These are phyloP conservation scores for Aspergillus haitiensis DNA, from an alignment of 495 filamentous ascomycete species.

Conservation along the genomic window DNA sequence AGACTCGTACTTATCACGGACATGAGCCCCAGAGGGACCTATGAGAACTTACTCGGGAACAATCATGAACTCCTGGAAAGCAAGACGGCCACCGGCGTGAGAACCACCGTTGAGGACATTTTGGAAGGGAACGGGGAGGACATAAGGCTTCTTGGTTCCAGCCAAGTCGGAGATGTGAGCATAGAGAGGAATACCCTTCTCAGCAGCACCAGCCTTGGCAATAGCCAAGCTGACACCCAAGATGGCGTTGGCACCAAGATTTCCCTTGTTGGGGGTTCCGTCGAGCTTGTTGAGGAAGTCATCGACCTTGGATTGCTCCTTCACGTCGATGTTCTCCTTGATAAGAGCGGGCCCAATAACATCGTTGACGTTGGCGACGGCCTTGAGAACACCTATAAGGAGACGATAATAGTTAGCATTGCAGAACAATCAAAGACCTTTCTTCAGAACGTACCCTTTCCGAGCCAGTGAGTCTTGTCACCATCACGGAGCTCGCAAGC, in stretches of 20 bases:
- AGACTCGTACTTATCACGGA: constrained; percentile 12
- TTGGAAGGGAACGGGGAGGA: constrained; percentile 98
- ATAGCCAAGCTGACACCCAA: constrained; percentile 93
- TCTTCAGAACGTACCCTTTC: constrained; percentile 67
- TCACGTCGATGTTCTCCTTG: constrained; percentile 90
- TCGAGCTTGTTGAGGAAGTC: constrained; percentile 95
- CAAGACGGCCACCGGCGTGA: constrained; percentile 96
- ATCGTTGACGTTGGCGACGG: constrained; percentile 94
- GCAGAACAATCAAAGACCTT: neutral
- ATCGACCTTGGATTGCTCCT: constrained; percentile 93
- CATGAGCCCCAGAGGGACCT: neutral
- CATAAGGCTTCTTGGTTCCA: constrained; percentile 99
- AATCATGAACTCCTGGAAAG: constrained; percentile 99
- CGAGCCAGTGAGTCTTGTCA: constrained; percentile 94
- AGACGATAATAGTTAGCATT: constrained; percentile 21
- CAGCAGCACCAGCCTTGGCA: constrained; percentile 96
- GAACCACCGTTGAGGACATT: constrained; percentile 99
- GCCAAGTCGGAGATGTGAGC: constrained; percentile 98
- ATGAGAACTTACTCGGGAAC: constrained; percentile 71
- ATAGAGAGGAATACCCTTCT: constrained; percentile 98
- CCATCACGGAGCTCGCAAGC: constrained; percentile 98
- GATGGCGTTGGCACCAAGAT: constrained; percentile 98
- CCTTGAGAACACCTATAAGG: constrained; percentile 74
- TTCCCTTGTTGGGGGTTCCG: constrained; percentile 95
- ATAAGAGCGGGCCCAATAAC: constrained; percentile 89